Evolutionary conservation across 2,329 filamentous ascomycete species (phyloP), one percentile per base, ranked within the genome.

Genomic region (Endoconidiophora polonica): DNA sequence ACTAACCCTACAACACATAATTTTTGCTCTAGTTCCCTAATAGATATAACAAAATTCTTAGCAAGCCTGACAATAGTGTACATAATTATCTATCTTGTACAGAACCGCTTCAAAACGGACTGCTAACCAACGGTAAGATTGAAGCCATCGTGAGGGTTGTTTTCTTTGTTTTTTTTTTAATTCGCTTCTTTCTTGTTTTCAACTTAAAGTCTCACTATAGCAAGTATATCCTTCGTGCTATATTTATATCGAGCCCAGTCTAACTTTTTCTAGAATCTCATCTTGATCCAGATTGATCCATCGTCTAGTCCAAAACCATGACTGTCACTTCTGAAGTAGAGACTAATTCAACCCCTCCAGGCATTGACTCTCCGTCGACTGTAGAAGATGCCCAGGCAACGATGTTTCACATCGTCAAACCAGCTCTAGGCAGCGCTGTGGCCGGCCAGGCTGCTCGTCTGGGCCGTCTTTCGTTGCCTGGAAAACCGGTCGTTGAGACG

Each of bases 401-500:
- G 36, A 50, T 54, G 52, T 76, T 77, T 54, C 65, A 69, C 52
- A 57, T 75, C n/a, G 55, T 75, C 24, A 68, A 64, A 52, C 58
- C 63, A n/a, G 60, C 64, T 12, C 54, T 62, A 2, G 57, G 60
- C 20, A 63, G 68, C 22, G 40, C 48, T 5, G 49, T 40, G 23
- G 40, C 29, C 50, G 66, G 62, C 20, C 59, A 64, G 24, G 68
- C 67, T 20, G 75, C 83, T 36, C 76, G 87, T 48, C 66, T 90
- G 6, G 87, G 84, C 3, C 71, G 69, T 48, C 65, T 96, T 22
- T 66, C 70, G 3, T 62, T 91, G 4, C 69, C 63, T 58, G 77
- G 65, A 40, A 73, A 83, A 53, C 75, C 71, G 54, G 65, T 72
- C n/a, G 71, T 95, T 55, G 68, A 83, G 18, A 98, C 91, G 26